These are phyloP conservation scores for Dioscorea zingiberensis DNA, from an alignment of 106 monocot species.

Conservation along the genomic window DNA sequence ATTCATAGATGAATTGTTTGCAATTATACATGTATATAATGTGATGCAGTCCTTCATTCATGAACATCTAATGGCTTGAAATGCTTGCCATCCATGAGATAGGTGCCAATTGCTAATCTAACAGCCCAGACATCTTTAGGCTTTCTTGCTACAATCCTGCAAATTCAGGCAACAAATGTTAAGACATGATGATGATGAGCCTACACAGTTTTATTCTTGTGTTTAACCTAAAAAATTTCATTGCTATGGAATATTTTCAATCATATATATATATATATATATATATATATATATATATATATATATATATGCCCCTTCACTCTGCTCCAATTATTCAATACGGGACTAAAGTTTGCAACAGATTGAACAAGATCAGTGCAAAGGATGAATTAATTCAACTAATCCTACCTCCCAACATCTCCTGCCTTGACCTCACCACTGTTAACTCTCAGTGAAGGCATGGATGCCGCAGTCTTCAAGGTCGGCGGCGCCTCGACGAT, in stretches of 20 bases:
- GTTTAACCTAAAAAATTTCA: too few relatives aligned
- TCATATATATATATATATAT: neutral
- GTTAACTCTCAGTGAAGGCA: slow-evolving; percentile 62
- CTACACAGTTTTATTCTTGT: too few relatives aligned
- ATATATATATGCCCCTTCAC: too few relatives aligned
- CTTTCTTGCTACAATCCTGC: slow-evolving; percentile 75
- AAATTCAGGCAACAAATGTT: too few relatives aligned
- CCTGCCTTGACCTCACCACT: slow-evolving; percentile 63
- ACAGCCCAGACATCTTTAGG: slow-evolving; percentile 81
- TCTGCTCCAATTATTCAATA: too few relatives aligned
- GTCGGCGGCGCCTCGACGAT: slow-evolving; percentile 62
- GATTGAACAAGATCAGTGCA: too few relatives aligned
- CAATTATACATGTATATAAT: neutral
- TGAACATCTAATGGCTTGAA: slow-evolving; percentile 49
- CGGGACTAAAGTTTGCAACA: too few relatives aligned
- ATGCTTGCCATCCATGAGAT: slow-evolving; percentile 55
- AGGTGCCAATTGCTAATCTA: slow-evolving; percentile 44
- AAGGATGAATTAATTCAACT: too few relatives aligned
- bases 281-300: too few relatives aligned
- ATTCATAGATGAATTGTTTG: neutral
- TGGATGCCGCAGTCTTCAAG: slow-evolving; percentile 63
- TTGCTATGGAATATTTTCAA: too few relatives aligned
- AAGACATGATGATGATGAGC: too few relatives aligned
- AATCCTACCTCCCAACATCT: slow-evolving; percentile 68
- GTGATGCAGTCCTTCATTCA: slow-evolving; percentile 1